These are phyloP conservation scores for Zychaea mexicana DNA, from an alignment of 371 early-diverging fungal species.

Conservation along the genomic window DNA sequence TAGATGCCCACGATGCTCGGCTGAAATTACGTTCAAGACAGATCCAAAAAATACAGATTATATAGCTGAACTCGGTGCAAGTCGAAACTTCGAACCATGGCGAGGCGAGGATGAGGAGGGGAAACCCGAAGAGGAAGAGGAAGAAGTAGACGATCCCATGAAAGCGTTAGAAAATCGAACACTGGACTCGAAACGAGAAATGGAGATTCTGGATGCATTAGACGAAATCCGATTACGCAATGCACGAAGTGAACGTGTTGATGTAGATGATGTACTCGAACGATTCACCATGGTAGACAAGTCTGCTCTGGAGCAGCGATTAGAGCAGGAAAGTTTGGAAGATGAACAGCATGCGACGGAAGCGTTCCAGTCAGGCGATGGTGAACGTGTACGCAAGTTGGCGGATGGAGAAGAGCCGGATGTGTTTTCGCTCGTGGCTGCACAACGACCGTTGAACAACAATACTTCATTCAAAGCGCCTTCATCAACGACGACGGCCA, in stretches of 20 bases:
- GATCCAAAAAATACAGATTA: constrained; percentile 98
- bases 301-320: constrained; percentile 28
- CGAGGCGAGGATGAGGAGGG: constrained; percentile 70
- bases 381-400: constrained; percentile 70
- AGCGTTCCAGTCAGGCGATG: constrained; percentile 72
- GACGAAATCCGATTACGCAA: constrained; percentile 93
- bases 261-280: constrained; percentile 62
- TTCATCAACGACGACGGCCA: not conserved
- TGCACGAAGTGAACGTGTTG: constrained; percentile 80
- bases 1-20: constrained; percentile 92
- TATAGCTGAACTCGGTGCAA: constrained; percentile 91
- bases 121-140: constrained; percentile 56
- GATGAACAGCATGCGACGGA: constrained; percentile 66
- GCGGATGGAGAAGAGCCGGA: constrained; percentile 55
- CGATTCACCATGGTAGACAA: constrained; percentile 52
- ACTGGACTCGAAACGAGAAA: constrained; percentile 89
- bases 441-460: constrained; percentile 29
- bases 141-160: constrained; percentile 92
- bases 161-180: constrained; percentile 93
- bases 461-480: constrained; percentile 35
- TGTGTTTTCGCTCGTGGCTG: constrained; percentile 44
- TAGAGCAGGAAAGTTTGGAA: constrained; percentile 66
- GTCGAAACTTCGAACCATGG: constrained; percentile 96
- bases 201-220: constrained; percentile 95
- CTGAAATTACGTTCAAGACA: constrained; percentile 97